Evolutionary conservation across 2,329 filamentous ascomycete genomes (phyloP), one percentile per base, ranked within the genome.

Genomic region (Diaporthe ilicicola): DNA sequence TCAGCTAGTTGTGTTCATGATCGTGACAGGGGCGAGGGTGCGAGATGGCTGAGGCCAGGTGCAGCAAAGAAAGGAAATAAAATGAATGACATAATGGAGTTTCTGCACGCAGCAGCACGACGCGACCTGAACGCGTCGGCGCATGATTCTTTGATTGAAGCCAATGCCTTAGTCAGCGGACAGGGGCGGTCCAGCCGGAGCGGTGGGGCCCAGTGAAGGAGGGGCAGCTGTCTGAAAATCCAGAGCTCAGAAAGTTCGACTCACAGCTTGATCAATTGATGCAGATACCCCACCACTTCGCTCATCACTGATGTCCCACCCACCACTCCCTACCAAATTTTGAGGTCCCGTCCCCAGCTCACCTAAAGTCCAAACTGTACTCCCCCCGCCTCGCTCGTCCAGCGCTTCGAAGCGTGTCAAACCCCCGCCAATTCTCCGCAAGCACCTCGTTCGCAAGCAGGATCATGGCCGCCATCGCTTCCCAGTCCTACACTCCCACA

Each of bases 401-500:
- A 76, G 79, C 77, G 74, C 76, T 82, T 56, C 79, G 80, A 75
- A 80, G 79, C 78, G 75, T 80, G 48, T 76, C 76, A 51, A 77
- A 76, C 22, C 77, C 77, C 77, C 81, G 77, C 77, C 79, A 75
- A 70, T 74, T 77, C 72, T 75, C 67, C 74, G 74, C 76, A 77
- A 74, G 78, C 80, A 74, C 78, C 84, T 75, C 80, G 84, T 74
- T 85, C 56, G 74, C 56, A 70, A 74, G 84, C 72, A 82, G 86
- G 81, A 89, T 87, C 79, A 93, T 95, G 88, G 85, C 89, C 67
- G 83, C 88, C 78, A 90, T 94, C 84, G 85, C 89, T 74, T 83
- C 88, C 74, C 88, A 89, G 79, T 90, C 89, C 77, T 97, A 96
- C 85, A 90, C 90, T 74, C 86, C 91, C 77, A 88, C 90, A 75